A percentile compares a stretch with the other conserved stretches of the same genome.
Evolutionary conservation across 2,329 filamentous ascomycete species (phyloP).

Genomic region (Clonostachys rosea): DNA sequence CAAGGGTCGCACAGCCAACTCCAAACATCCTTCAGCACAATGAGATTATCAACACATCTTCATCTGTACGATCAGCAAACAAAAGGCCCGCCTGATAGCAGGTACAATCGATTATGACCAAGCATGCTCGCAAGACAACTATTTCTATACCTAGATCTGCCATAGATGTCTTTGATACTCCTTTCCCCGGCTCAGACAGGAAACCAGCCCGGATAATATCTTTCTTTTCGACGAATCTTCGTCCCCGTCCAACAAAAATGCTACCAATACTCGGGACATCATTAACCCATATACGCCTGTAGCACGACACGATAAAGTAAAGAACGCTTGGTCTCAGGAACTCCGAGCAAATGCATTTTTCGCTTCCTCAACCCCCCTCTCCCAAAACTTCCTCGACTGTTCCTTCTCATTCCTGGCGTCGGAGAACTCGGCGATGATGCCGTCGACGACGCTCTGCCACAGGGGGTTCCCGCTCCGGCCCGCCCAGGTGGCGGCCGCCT

Average conservation of each 20-base stretch:
- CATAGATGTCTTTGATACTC: too few species aligned
- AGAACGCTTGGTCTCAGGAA: conserved; percentile 9
- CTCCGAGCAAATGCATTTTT: conserved; percentile 32
- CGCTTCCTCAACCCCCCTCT: conserved; percentile 19
- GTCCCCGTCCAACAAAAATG: background rate
- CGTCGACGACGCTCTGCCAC: conserved; percentile 78
- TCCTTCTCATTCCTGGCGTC: conserved; percentile 38
- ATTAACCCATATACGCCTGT: background rate
- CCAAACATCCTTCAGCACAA: too few species aligned
- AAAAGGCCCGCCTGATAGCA: too few species aligned
- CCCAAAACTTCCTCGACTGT: conserved; percentile 24
- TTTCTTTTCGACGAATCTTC: background rate
- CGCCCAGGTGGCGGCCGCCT: conserved; percentile 64
- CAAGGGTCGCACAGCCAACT: too few species aligned
- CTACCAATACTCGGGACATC: background rate
- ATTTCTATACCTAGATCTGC: too few species aligned
- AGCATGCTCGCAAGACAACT: too few species aligned
- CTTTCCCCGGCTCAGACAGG: background rate
- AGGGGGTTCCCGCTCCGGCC: conserved; percentile 65
- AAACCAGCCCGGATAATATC: background rate
- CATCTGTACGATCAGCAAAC: too few species aligned
- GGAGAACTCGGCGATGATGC: conserved; percentile 71
- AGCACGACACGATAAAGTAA: background rate
- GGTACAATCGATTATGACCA: too few species aligned
- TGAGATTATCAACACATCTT: too few species aligned